Evolutionary conservation across 1,284 basidiomycete species (phyloP).

Genomic region (Gymnopus androsaceus): DNA sequence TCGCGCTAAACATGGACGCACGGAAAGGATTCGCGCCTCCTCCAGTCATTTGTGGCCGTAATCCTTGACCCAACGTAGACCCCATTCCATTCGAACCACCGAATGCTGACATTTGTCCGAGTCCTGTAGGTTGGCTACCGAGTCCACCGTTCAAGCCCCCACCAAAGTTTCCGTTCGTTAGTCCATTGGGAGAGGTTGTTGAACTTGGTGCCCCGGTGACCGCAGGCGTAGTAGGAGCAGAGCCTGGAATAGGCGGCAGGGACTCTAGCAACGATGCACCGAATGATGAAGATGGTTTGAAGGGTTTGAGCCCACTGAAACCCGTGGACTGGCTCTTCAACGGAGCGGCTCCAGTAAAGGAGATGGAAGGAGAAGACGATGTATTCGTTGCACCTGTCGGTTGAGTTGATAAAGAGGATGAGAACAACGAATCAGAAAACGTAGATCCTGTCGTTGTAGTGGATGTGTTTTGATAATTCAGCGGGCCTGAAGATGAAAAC

Average conservation of each 20-base stretch:
- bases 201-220: slow-evolving; percentile 29
- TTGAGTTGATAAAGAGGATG: slow-evolving; percentile 51
- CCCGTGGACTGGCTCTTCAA: slow-evolving; percentile 82
- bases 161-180: slow-evolving; percentile 4
- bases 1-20: slow-evolving; percentile 51
- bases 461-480: slow-evolving; percentile 39
- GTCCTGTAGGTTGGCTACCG: slow-evolving; percentile 9
- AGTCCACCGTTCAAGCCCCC: slow-evolving; percentile 15
- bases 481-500: slow-evolving; percentile 19
- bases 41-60: slow-evolving; percentile 76
- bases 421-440: slow-evolving; percentile 52
- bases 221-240: slow-evolving; percentile 52
- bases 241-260: slow-evolving; percentile 71
- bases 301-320: slow-evolving; percentile 80
- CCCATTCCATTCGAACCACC: slow-evolving; percentile 28
- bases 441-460: slow-evolving; percentile 43
- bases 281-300: slow-evolving; percentile 90
- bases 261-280: slow-evolving; percentile 80
- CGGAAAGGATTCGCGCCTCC: slow-evolving; percentile 74
- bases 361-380: slow-evolving; percentile 30
- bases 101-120: slow-evolving; percentile 4
- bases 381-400: slow-evolving; percentile 47
- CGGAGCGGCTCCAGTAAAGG: slow-evolving; percentile 27
- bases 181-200: not conserved
- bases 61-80: slow-evolving; percentile 55